These are phyloP conservation scores for Russula abietina DNA, from an alignment of 768 basidiomycete species.

Conservation along the genomic window DNA sequence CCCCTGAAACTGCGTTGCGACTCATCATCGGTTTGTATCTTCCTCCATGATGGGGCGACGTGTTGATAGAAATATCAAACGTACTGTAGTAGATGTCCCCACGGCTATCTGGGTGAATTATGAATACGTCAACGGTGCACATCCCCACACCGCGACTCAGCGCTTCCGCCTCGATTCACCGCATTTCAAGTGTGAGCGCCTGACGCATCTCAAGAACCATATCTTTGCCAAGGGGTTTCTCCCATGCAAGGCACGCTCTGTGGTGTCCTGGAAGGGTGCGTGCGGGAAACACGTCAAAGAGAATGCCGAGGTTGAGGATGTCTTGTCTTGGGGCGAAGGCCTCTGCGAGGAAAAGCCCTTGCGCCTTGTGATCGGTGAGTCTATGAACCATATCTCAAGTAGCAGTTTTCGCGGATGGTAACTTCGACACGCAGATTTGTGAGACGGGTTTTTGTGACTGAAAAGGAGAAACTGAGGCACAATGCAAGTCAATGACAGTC, in stretches of 20 bases:
- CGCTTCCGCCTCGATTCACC: conserved; percentile 37
- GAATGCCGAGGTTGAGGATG: conserved; percentile 26
- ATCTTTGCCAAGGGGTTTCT: conserved; percentile 40
- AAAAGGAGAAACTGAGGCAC: background rate
- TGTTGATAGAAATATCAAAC: background rate
- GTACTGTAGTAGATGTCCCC: conserved; percentile 38
- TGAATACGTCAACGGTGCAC: conserved; percentile 34
- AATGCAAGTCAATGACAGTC: too few species aligned
- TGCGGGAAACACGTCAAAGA: conserved; percentile 35
- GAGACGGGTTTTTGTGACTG: too few species aligned
- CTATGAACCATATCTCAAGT: background rate
- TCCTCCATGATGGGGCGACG: too few species aligned
- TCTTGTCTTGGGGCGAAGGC: conserved; percentile 33
- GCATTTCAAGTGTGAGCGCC: conserved; percentile 32
- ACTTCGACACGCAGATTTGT: too few species aligned
- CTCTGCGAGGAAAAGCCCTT: conserved; percentile 35
- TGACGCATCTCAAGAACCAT: conserved; percentile 44
- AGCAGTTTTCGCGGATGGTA: too few species aligned
- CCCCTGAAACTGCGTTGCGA: conserved; percentile 40
- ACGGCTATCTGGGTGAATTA: conserved; percentile 43
- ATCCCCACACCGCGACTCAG: conserved; percentile 36
- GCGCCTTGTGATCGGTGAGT: conserved; percentile 26
- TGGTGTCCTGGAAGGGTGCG: conserved; percentile 39
- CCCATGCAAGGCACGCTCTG: conserved; percentile 32
- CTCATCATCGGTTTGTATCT: conserved; percentile 40